Conservation (phyloP, 1,284 basidiomycete genomes). For the Schizophyllum amplum region DNA sequence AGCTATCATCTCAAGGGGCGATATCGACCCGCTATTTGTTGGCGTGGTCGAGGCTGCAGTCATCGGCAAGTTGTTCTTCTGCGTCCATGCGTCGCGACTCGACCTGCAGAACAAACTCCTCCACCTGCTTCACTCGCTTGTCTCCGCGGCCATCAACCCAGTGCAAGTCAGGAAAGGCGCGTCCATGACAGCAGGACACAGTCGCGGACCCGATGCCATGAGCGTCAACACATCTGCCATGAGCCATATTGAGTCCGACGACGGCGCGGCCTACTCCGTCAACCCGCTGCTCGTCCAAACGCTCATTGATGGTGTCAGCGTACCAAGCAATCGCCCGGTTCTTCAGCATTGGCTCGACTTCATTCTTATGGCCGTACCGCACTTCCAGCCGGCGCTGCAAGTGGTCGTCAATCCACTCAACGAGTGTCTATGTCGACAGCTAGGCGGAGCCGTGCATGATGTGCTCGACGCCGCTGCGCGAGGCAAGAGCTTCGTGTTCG, state of each 20-base stretch:
- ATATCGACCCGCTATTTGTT: conserved; percentile 53
- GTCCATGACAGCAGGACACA: conserved; percentile 21
- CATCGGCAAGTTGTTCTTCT: conserved; percentile 69
- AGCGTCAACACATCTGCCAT: conserved; percentile 16
- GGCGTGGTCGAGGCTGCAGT: conserved; percentile 65
- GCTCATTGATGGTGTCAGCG: conserved; percentile 74
- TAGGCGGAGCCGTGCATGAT: conserved; percentile 54
- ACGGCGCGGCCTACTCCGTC: conserved; percentile 16
- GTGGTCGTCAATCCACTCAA: conserved; percentile 70
- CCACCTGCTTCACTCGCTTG: conserved; percentile 81
- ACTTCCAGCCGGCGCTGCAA: conserved; percentile 67
- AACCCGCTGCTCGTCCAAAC: conserved; percentile 72
- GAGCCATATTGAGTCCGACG: neutral
- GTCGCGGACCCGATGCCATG: conserved; percentile 17
- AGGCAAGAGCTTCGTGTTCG: conserved; percentile 24
- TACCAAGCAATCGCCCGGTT: conserved; percentile 64
- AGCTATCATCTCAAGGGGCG: conserved; percentile 71
- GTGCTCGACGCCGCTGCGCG: conserved; percentile 23
- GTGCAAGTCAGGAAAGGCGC: conserved; percentile 9
- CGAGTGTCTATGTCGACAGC: conserved; percentile 74
- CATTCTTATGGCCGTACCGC: conserved; percentile 82
- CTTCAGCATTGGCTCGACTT: conserved; percentile 97
- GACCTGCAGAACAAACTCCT: conserved; percentile 91
- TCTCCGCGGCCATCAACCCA: conserved; percentile 44
- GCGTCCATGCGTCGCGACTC: conserved; percentile 60